Evolutionary conservation across 192 early-diverging fungal species (phyloP).

Genomic region (Phlyctochytrium bullatum): DNA sequence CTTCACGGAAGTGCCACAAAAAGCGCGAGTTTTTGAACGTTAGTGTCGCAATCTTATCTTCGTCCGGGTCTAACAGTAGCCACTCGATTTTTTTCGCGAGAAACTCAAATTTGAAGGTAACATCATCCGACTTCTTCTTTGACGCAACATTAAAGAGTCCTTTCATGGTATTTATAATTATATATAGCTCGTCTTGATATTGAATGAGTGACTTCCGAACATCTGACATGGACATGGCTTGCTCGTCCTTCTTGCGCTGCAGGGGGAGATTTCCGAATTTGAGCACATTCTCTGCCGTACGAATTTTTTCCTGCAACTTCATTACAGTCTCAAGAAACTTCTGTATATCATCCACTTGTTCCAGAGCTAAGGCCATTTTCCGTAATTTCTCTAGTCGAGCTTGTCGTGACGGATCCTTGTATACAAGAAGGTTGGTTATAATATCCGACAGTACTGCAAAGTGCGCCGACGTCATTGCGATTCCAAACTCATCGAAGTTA

Average conservation of each 20-base stretch:
- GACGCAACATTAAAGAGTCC: slow-evolving; percentile 44
- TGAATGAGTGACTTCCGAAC: slow-evolving; percentile 32
- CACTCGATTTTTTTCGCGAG: slow-evolving; percentile 60
- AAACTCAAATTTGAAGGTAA: slow-evolving; percentile 58
- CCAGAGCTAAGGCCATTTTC: slow-evolving; percentile 76
- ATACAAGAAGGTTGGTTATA: slow-evolving; percentile 76
- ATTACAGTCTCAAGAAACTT: slow-evolving; percentile 52
- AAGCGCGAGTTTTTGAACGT: slow-evolving; percentile 63
- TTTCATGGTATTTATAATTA: slow-evolving; percentile 70
- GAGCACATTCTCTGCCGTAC: slow-evolving; percentile 38
- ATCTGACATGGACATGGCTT: slow-evolving; percentile 13
- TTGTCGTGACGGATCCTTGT: slow-evolving; percentile 75
- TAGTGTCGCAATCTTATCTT: slow-evolving; percentile 69
- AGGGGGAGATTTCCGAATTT: slow-evolving; percentile 1
- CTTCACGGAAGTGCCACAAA: slow-evolving; percentile 73
- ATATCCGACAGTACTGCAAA: slow-evolving; percentile 72
- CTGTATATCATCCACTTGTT: slow-evolving; percentile 67
- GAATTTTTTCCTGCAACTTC: slow-evolving; percentile 58
- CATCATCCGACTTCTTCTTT: slow-evolving; percentile 52
- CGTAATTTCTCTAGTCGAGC: slow-evolving; percentile 68
- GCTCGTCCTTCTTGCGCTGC: neutral
- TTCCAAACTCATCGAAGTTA: slow-evolving; percentile 69
- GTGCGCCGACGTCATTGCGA: slow-evolving; percentile 74
- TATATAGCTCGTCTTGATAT: slow-evolving; percentile 63
- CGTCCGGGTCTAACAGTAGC: slow-evolving; percentile 67